phyloP scores from a whole-genome alignment of 192 early-diverging fungal species.

The Geranomyces variabilis region DNA sequence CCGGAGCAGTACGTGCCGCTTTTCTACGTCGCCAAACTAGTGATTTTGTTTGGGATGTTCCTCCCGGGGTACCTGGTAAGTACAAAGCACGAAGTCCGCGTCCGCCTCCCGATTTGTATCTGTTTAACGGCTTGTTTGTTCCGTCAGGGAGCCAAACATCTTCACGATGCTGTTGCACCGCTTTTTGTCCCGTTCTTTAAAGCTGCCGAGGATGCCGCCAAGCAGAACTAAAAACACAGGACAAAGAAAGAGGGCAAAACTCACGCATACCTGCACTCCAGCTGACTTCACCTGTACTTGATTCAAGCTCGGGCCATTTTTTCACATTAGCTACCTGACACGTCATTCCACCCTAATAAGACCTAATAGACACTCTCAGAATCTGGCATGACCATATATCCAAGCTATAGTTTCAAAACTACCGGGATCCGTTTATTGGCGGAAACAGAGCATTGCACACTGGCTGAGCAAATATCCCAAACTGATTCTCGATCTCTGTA shows the following conservation, averaged over 20 bases:
- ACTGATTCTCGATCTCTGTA: neutral
- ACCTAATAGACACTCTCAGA: too few species aligned
- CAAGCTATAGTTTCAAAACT: too few species aligned
- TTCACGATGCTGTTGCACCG: conserved; percentile 39
- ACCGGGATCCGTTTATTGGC: conserved; percentile 4
- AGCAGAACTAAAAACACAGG: too few species aligned
- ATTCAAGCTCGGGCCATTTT: too few species aligned
- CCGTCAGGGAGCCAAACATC: conserved; percentile 36
- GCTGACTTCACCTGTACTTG: too few species aligned
- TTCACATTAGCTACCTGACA: too few species aligned
- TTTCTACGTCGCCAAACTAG: conserved; percentile 48
- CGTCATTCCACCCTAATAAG: too few species aligned
- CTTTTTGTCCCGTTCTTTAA: conserved; percentile 36
- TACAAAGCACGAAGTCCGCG: too few species aligned
- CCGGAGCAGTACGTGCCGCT: conserved; percentile 43
- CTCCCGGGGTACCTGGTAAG: conserved; percentile 43
- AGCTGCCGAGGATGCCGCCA: neutral
- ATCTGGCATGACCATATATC: too few species aligned
- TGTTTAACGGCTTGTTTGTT: neutral
- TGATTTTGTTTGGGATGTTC: conserved; percentile 36
- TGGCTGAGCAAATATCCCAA: neutral
- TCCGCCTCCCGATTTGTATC: neutral
- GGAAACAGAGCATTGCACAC: conserved; percentile 1
- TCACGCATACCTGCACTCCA: too few species aligned
- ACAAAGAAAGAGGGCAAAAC: too few species aligned